Conservation (phyloP, 108 stramenopile species). For the Seminavis robusta region DNA sequence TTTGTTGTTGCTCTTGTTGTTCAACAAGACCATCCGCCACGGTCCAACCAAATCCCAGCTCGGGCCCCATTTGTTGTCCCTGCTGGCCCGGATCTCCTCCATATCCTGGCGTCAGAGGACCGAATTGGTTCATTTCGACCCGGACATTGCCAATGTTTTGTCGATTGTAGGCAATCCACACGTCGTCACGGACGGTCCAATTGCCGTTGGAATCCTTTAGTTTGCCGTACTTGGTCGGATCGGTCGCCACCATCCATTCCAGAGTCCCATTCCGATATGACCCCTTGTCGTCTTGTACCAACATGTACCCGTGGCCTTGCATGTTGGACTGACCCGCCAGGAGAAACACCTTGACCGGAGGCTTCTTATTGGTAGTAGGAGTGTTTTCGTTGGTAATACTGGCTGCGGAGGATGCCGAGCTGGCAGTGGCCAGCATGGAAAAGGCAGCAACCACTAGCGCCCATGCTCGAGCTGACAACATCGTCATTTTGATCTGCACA, state of each 20-base stretch:
- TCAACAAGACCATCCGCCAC: slow-evolving; percentile 9
- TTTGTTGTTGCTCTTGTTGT: background rate
- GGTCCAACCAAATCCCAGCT: slow-evolving; percentile 30
- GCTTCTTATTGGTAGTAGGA: no score
- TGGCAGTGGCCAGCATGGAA: no score
- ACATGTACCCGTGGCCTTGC: slow-evolving; percentile 25
- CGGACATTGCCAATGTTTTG: background rate
- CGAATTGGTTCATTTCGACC: background rate
- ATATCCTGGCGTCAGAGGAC: slow-evolving; percentile 7
- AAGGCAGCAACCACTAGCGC: no score
- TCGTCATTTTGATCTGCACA: no score
- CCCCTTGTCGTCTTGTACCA: slow-evolving; percentile 2
- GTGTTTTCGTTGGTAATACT: no score
- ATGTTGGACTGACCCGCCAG: slow-evolving; percentile 46
- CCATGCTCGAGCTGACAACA: no score
- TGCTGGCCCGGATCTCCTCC: slow-evolving; percentile 3
- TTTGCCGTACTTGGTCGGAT: slow-evolving; percentile 11
- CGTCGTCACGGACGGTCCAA: slow-evolving; percentile 12
- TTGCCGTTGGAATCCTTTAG: slow-evolving; percentile 9
- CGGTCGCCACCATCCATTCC: background rate
- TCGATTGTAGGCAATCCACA: slow-evolving; percentile 16
- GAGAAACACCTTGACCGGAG: slow-evolving; percentile 30
- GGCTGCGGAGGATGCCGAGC: no score
- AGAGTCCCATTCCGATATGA: slow-evolving; percentile 7
- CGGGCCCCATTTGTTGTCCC: slow-evolving; percentile 25